Conservation (phyloP, 768 basidiomycete genomes). For the Scleroderma citrinum region DNA sequence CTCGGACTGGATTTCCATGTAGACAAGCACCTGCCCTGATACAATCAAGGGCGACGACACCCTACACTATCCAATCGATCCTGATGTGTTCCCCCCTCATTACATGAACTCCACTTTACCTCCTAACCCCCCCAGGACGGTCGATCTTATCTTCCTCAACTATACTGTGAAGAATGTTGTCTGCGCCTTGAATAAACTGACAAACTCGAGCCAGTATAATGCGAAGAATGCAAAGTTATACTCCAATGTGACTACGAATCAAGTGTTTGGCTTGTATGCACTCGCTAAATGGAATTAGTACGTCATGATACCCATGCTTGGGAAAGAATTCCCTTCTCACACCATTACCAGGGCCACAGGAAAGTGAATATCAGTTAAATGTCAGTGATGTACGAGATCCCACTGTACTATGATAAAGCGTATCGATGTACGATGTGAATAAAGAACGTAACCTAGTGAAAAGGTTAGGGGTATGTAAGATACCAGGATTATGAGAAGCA, state of each 20-base stretch:
- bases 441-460: not conserved
- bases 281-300: conserved; percentile 25
- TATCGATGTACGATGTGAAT: not conserved
- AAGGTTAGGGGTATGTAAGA: not conserved
- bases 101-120: conserved; percentile 46
- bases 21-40: not conserved
- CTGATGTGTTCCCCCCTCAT: conserved; percentile 40
- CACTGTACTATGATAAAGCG: not conserved
- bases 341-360: not conserved
- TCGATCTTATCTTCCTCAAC: conserved; percentile 69
- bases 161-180: conserved; percentile 52
- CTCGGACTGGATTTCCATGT: no score
- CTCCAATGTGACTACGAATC: not conserved
- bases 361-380: not conserved
- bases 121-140: conserved; percentile 41
- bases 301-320: not conserved
- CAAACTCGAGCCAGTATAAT: not conserved
- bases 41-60: conserved; percentile 53
- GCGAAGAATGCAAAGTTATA: not conserved
- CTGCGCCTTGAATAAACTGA: conserved; percentile 43
- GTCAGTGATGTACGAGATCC: not conserved
- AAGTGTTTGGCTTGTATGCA: conserved; percentile 37
- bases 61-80: conserved; percentile 51
- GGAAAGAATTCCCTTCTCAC: not conserved
- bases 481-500: conserved; percentile 5